Evolutionary conservation across 2,329 filamentous ascomycete genomes (phyloP).

Genomic region (Sporothrix schenckii): DNA sequence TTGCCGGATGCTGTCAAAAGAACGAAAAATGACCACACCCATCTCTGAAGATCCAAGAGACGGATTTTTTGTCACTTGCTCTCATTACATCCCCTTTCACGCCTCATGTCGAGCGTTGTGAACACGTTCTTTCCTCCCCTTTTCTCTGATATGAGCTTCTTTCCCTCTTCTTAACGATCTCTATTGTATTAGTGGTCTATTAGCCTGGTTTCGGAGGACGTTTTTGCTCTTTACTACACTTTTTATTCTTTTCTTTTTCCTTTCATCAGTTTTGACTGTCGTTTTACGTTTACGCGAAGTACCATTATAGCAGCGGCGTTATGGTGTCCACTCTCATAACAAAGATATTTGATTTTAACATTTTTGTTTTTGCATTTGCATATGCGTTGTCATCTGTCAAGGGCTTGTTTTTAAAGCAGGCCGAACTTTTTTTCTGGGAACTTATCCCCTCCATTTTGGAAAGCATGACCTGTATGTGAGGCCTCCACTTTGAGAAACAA

Average conservation of each 20-base stretch:
- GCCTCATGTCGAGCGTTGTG: neutral
- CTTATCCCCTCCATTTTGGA: no score
- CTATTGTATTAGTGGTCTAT: constrained; percentile 1
- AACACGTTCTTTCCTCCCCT: neutral
- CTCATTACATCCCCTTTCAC: no score
- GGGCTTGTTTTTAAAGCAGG: neutral
- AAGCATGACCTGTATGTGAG: no score
- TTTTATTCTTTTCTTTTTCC: neutral
- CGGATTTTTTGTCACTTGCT: neutral
- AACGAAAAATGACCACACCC: neutral
- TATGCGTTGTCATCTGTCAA: neutral
- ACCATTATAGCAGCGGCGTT: constrained; percentile 24
- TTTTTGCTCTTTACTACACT: neutral
- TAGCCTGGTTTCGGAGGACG: neutral
- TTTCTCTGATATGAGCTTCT: constrained; percentile 4
- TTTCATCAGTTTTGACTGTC: neutral
- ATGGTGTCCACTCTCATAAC: neutral
- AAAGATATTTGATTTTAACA: neutral
- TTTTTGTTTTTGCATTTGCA: neutral
- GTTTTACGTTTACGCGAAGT: neutral
- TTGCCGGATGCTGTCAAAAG: neutral
- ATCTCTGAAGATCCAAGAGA: neutral
- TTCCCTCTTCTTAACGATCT: constrained; percentile 16
- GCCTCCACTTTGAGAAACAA: no score
- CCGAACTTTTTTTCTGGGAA: no score